A percentile compares a stretch with the other conserved stretches of the same genome.
Conservation (phyloP, 148 eudicot genomes). For the Heliosperma pusillum region DNA sequence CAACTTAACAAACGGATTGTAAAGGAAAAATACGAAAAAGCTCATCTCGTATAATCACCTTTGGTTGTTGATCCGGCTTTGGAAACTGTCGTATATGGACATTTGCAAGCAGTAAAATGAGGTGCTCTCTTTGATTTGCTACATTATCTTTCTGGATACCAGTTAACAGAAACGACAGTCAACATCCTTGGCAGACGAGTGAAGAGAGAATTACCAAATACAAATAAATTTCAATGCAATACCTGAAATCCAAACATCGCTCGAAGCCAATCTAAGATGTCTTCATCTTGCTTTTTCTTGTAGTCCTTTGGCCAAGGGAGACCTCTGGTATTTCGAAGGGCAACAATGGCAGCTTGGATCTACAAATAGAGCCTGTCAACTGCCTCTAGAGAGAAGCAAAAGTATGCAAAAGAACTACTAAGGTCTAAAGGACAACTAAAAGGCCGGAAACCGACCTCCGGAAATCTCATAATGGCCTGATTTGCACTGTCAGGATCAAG, state of each 20-base stretch:
- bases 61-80: conserved; percentile 95
- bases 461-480: conserved; percentile 97
- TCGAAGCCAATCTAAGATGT: conserved; percentile 96
- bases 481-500: conserved; percentile 98
- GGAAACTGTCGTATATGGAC: conserved; percentile 96
- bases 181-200: conserved; percentile 3
- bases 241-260: conserved; percentile 99
- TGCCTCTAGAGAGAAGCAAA: conserved; percentile 6
- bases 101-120: conserved; percentile 94
- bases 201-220: conserved; percentile 4
- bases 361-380: conserved; percentile 31
- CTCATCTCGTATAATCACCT: conserved; percentile 37
- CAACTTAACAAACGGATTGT: not conserved
- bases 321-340: conserved; percentile 94
- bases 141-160: conserved; percentile 82
- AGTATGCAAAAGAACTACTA: not conserved
- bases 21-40: not conserved
- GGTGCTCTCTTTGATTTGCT: conserved; percentile 97
- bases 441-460: conserved; percentile 56
- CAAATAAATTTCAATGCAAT: not conserved
- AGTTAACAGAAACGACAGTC: conserved; percentile 1
- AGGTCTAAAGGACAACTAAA: not conserved
- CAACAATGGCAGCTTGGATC: conserved; percentile 93
- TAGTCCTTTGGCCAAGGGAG: conserved; percentile 98
- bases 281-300: conserved; percentile 95